Base-by-base conservation (phyloP, 2,329 filamentous ascomycete genomes). In the Colletotrichum paranaense region DNA sequence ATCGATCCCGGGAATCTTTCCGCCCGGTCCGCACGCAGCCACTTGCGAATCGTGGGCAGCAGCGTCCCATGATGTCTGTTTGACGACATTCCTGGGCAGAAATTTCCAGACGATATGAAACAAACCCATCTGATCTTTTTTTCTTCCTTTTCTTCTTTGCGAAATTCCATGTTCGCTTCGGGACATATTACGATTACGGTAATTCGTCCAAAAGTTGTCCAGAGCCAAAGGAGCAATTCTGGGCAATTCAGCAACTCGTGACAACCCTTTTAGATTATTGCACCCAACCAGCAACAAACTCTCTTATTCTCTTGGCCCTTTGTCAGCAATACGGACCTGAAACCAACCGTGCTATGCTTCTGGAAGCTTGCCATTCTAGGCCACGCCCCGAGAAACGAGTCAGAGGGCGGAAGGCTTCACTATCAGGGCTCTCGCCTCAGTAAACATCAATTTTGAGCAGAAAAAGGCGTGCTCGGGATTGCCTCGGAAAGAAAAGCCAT, bases 301-400 rank as follows among this genome's bases (percentile, higher is more conserved):
- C 57, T 53, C 28, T 32, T 26, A 6, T 5, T 42, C 14, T 42
- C 6, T 42, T 42, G 38, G 16, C 12, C 63, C 49, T 38, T 57
- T 65, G 60, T 70, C 55, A 65, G 59, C 60, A 70, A 12, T 56
- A 42, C 52, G 56, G 57, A 22, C 22, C 60, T 73, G 67, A 65
- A 70, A 65, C 70, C 22, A 42, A 35, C 56, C 35, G 32, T 38
- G 46, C 60, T 56, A 65, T 26, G 55, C 67, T 73, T 73, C 70
- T 73, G 70, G 70, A 73, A 73, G 67, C 46, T 60, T 73, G 26
- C 70, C 46, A 55, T 32, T 49, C 70, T 70, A n/a, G 62, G 70
- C 26, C 30, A 24, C 42, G 26, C 28, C 58, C 32, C 22, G 22
- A 56, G 46, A 66, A 73, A 57, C 70, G 70, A 73, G 70, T 70